phyloP scores from a whole-genome alignment of 2,329 filamentous ascomycete genomes.

The Volutella citrinella region DNA sequence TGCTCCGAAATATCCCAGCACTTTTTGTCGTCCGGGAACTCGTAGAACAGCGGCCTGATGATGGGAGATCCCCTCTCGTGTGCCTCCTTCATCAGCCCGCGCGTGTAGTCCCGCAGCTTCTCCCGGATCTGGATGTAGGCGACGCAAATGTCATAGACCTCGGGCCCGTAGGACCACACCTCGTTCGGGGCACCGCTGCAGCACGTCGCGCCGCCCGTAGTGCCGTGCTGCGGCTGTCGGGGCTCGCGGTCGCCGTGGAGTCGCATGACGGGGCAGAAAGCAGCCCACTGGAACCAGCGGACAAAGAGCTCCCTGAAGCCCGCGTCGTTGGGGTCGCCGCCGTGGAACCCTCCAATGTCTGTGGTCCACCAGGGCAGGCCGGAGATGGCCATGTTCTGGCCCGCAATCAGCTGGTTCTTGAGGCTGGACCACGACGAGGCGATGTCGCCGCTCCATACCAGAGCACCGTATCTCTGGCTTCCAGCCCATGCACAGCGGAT shows the following conservation, averaged over 20 bases:
- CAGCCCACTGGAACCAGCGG: slow-evolving; percentile 68
- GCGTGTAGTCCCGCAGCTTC: slow-evolving; percentile 54
- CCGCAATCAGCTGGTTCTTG: slow-evolving; percentile 58
- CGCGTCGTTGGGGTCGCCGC: slow-evolving; percentile 54
- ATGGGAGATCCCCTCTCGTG: slow-evolving; percentile 58
- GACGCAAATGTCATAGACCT: slow-evolving; percentile 58
- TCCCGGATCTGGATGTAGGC: slow-evolving; percentile 59
- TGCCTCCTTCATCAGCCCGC: slow-evolving; percentile 56
- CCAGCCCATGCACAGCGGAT: slow-evolving; percentile 49
- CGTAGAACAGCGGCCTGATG: slow-evolving; percentile 62
- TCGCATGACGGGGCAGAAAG: slow-evolving; percentile 66
- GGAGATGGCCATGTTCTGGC: slow-evolving; percentile 62
- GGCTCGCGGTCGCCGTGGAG: slow-evolving; percentile 66
- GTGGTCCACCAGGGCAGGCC: slow-evolving; percentile 69
- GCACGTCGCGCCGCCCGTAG: slow-evolving; percentile 38
- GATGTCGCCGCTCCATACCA: slow-evolving; percentile 68
- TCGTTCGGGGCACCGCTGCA: slow-evolving; percentile 56
- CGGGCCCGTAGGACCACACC: slow-evolving; percentile 63
- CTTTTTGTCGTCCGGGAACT: slow-evolving; percentile 53
- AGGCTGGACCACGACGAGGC: slow-evolving; percentile 61
- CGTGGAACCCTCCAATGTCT: slow-evolving; percentile 69
- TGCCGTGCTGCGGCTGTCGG: slow-evolving; percentile 33
- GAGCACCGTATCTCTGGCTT: slow-evolving; percentile 60
- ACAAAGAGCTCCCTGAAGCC: slow-evolving; percentile 62
- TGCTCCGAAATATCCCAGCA: slow-evolving; percentile 58